Evolutionary conservation across 2,329 filamentous ascomycete species (phyloP).

Genomic region (Fusarium globosum): DNA sequence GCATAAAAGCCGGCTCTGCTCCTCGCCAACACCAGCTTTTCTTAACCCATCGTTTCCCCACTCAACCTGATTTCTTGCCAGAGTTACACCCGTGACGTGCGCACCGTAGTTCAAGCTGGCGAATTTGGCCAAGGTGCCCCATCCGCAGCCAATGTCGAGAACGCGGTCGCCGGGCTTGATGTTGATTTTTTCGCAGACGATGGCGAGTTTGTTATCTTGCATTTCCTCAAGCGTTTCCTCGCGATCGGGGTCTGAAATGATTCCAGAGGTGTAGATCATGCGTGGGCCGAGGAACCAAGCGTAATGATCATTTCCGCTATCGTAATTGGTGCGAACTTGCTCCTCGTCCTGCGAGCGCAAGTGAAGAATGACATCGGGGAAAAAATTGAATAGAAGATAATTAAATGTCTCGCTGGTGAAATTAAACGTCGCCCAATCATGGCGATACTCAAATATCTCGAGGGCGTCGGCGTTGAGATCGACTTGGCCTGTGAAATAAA

Average conservation of each 20-base stretch:
- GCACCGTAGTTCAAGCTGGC: constrained; percentile 90
- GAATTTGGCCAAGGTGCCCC: constrained; percentile 92
- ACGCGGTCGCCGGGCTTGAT: constrained; percentile 81
- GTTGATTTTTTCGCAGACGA: constrained; percentile 93
- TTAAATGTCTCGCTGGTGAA: constrained; percentile 86
- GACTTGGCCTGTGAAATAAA: constrained; percentile 91
- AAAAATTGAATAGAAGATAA: constrained; percentile 83
- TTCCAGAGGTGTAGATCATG: constrained; percentile 96
- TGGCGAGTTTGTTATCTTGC: constrained; percentile 93
- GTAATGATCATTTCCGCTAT: constrained; percentile 96
- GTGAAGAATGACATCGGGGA: constrained; percentile 89
- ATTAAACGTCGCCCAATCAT: constrained; percentile 93
- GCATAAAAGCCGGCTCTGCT: constrained; percentile 88
- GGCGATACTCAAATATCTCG: constrained; percentile 87
- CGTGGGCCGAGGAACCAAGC: constrained; percentile 95
- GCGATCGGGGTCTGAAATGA: constrained; percentile 84
- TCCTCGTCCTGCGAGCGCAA: constrained; percentile 93
- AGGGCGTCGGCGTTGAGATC: constrained; percentile 92
- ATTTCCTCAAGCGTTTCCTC: constrained; percentile 94
- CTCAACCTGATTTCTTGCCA: constrained; percentile 91
- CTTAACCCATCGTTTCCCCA: constrained; percentile 92
- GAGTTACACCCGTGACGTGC: constrained; percentile 84
- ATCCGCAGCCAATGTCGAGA: constrained; percentile 94
- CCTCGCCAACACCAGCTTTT: constrained; percentile 79
- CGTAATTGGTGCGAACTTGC: constrained; percentile 94